Evolutionary conservation across 2,329 filamentous ascomycete species (phyloP).

Genomic region (Elsinoe necatrix): DNA sequence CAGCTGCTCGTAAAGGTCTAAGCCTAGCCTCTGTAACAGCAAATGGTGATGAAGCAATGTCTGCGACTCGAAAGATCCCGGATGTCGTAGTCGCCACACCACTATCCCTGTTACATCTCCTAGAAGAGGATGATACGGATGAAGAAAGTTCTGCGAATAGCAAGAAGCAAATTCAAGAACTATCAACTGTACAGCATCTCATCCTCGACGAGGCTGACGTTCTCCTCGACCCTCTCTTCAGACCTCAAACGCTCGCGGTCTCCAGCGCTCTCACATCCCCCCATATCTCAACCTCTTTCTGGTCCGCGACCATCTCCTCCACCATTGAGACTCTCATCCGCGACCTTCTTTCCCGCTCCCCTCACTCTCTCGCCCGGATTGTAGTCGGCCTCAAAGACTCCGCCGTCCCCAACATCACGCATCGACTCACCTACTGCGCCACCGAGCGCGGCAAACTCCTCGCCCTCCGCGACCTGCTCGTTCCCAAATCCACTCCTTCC

Average conservation of each 20-base stretch:
- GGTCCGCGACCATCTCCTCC: conserved; percentile 96
- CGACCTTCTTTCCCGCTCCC: conserved; percentile 47
- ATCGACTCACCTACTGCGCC: conserved; percentile 82
- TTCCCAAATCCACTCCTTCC: conserved; percentile 57
- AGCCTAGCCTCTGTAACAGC: conserved; percentile 44
- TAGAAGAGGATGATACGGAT: conserved; percentile 26
- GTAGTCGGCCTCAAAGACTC: conserved; percentile 97
- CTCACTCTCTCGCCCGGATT: conserved; percentile 59
- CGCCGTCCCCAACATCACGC: conserved; percentile 82
- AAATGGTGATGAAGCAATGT: conserved; percentile 27
- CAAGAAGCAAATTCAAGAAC: conserved; percentile 40
- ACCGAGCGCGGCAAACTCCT: conserved; percentile 91
- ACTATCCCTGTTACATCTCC: background rate
- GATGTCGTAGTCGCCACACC: conserved; percentile 12
- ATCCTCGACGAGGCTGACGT: conserved; percentile 94
- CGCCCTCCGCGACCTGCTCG: conserved; percentile 79
- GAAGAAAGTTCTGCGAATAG: conserved; percentile 35
- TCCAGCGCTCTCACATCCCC: conserved; percentile 70
- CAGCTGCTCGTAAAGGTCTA: conserved; percentile 81
- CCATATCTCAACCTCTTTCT: conserved; percentile 67
- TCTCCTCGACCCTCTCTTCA: conserved; percentile 81
- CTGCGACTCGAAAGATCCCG: background rate
- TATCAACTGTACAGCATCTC: conserved; percentile 58
- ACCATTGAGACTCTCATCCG: conserved; percentile 74
- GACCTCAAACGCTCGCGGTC: conserved; percentile 75